These are phyloP conservation scores for Sinapis alba DNA, from an alignment of 441 rosid genomes.

Conservation along the genomic window DNA sequence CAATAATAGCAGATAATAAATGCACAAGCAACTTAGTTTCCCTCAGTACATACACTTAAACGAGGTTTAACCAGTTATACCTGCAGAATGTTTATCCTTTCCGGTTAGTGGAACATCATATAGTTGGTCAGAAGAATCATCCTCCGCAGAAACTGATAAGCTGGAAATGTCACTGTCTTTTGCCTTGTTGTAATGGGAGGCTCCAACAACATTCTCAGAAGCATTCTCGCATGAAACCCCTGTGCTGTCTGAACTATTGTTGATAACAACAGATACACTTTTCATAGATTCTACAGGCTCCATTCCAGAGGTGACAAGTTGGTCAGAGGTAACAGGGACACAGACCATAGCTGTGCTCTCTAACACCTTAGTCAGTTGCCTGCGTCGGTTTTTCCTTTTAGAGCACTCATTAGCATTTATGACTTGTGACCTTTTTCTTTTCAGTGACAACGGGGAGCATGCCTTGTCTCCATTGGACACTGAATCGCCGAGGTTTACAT, in stretches of 20 bases:
- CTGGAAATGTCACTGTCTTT: slow-evolving; percentile 61
- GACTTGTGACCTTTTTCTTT: slow-evolving; percentile 78
- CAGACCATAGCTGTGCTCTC: slow-evolving; percentile 90
- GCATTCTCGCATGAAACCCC: slow-evolving; percentile 72
- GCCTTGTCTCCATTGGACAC: slow-evolving; percentile 57
- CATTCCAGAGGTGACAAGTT: slow-evolving; percentile 57
- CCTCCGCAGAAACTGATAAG: slow-evolving; percentile 49
- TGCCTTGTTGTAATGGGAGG: slow-evolving; percentile 50
- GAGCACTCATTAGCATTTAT: slow-evolving; percentile 58
- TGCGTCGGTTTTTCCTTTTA: slow-evolving; percentile 77
- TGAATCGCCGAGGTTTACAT: slow-evolving; percentile 48
- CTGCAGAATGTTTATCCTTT: slow-evolving; percentile 69
- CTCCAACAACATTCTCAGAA: slow-evolving; percentile 54
- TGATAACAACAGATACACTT: slow-evolving; percentile 47
- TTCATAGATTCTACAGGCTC: slow-evolving; percentile 68
- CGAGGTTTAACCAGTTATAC: slow-evolving; percentile 45
- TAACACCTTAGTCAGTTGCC: slow-evolving; percentile 86
- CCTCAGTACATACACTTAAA: slow-evolving; percentile 6
- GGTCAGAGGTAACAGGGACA: slow-evolving; percentile 78
- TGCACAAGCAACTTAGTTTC: slow-evolving; percentile 3
- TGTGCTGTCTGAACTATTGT: slow-evolving; percentile 72
- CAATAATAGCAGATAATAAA: slow-evolving; percentile 9
- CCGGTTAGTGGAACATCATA: slow-evolving; percentile 83
- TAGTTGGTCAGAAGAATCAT: slow-evolving; percentile 59
- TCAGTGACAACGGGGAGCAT: slow-evolving; percentile 50